phyloP scores from a whole-genome alignment of 257 asterid genomes.

The Jaltomata sinuosa region DNA sequence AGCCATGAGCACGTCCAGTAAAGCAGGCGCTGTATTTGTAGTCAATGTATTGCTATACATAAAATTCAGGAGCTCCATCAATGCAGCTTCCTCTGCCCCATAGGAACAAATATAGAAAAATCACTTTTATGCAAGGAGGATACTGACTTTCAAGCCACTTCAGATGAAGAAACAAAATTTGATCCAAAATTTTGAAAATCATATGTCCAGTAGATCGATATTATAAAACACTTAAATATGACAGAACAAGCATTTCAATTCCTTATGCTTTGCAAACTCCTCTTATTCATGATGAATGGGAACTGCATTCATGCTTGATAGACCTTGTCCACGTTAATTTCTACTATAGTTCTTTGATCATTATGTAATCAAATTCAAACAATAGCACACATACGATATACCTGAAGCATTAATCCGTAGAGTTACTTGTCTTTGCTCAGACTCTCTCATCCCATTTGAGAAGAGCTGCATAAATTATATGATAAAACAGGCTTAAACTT shows the following conservation, averaged over 20 bases:
- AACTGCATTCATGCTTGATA: not conserved
- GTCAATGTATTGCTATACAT: slow-evolving; percentile 21
- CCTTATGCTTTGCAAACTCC: not conserved
- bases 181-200: not conserved
- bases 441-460: slow-evolving; percentile 20
- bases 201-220: not conserved
- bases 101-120: not conserved
- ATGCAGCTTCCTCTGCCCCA: slow-evolving; percentile 21
- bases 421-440: slow-evolving; percentile 20
- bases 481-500: not conserved
- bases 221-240: not conserved
- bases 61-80: slow-evolving; percentile 21
- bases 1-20: slow-evolving; percentile 21
- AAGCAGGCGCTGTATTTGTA: slow-evolving; percentile 4
- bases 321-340: not conserved
- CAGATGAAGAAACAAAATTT: not conserved
- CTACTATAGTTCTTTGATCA: not conserved
- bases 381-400: not conserved
- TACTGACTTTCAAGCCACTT: not conserved
- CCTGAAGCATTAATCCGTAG: slow-evolving; percentile 15
- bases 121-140: not conserved
- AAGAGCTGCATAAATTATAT: slow-evolving; percentile 6
- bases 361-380: not conserved
- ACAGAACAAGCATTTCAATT: not conserved
- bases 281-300: not conserved